Base-by-base conservation (phyloP, 73 alveolate species). In the Paramecium biaurelia region DNA sequence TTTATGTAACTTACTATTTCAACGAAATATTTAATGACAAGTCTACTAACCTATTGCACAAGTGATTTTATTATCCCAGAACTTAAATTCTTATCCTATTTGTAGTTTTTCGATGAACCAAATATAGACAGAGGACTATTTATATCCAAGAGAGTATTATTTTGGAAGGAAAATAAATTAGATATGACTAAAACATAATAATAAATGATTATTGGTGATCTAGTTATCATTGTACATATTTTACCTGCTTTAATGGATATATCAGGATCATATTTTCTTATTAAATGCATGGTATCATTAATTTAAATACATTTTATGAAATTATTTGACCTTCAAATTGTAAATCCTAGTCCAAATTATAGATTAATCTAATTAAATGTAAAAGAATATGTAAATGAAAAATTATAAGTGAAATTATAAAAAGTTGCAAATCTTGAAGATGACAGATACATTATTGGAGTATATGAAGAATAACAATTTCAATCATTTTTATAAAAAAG, bases 131-230 rank as follows among this genome's bases (percentile, higher is more conserved):
- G 90, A 79, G 90, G 90, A 2, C 47, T 79, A 47, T 79, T 79
- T 79, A 63, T 79, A 45, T 32, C 90, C 12, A 79, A 34, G 5
- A 7, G 90, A 43, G 90, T 79, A 43, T 79, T 43, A 2, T 79
- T 79, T 79, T 79, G 90, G 90, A 79, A 79, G 28, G 74, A 43
- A 47, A 26, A 47, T 12, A 11, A 79, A 79, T 43, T 79, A 43
- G 90, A 42, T 0, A 79, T 79, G 90, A 79, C 76, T 79, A 79
- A 79, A 79, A 79, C 49, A 23, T 53, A 79, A 79, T 45, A 79
- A 47, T 9, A 23, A 34, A 38, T 79, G 70, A 79, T 79, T 10
- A 45, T 47, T 15, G 42, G 90, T 6, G 90, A 79, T 30, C 56
- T 79, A 10, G 74, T 79, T 43, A 30, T 79, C 1, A 20, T 79